These are phyloP conservation scores for Xylaria sp. DNA, from an alignment of 2,329 filamentous ascomycete species.

Conservation along the genomic window DNA sequence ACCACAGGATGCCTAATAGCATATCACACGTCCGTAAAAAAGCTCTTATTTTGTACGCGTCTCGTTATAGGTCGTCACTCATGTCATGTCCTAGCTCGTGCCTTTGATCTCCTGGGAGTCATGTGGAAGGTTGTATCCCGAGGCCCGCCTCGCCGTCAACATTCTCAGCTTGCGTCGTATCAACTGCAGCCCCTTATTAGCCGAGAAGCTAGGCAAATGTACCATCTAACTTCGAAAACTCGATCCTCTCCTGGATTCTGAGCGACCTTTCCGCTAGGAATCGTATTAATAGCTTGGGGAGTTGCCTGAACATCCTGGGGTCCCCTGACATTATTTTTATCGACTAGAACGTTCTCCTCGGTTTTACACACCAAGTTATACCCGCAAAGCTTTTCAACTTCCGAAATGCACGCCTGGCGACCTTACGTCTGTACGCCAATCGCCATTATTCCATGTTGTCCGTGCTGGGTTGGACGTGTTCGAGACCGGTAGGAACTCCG, in stretches of 20 bases:
- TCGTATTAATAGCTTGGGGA: constrained; percentile 23
- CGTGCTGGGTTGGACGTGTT: constrained; percentile 1
- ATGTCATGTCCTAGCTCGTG: too few relatives aligned
- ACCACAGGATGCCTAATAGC: too few relatives aligned
- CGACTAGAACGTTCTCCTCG: constrained; percentile 13
- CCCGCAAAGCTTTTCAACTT: constrained; percentile 28
- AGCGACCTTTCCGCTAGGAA: constrained; percentile 26
- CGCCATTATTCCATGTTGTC: constrained; percentile 1
- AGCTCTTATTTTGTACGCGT: too few relatives aligned
- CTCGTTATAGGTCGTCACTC: too few relatives aligned
- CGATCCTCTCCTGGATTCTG: constrained; percentile 22
- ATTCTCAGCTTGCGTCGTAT: background rate
- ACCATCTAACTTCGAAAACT: constrained; percentile 23
- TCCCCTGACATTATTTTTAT: constrained; percentile 5
- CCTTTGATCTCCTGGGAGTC: too few relatives aligned
- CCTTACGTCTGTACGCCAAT: constrained; percentile 19
- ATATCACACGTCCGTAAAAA: too few relatives aligned
- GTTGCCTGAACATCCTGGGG: constrained; percentile 12
- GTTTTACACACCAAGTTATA: constrained; percentile 7
- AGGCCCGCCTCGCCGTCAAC: too few relatives aligned
- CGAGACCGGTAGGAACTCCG: constrained; percentile 1
- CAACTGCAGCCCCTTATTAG: background rate
- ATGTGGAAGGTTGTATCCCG: too few relatives aligned
- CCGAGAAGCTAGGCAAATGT: background rate
- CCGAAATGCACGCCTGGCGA: constrained; percentile 29